These are phyloP conservation scores for Nitzschia sp. DNA, from an alignment of 108 stramenopile species.

Conservation along the genomic window DNA sequence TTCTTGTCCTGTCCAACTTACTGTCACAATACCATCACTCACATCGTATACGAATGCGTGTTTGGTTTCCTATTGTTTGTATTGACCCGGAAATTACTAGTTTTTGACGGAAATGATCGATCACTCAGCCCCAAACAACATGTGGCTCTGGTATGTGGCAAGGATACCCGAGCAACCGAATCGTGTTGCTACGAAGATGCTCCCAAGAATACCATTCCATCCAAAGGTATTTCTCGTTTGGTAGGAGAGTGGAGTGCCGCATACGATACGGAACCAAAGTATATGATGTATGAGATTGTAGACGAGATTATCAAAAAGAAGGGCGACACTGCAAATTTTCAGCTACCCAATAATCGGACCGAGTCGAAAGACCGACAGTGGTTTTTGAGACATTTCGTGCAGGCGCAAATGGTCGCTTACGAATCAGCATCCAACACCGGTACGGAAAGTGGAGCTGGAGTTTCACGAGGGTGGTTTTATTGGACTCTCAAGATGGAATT, in stretches of 20 bases:
- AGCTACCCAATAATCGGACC: conserved; percentile 29
- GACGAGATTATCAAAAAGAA: conserved; percentile 16
- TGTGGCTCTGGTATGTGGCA: conserved; percentile 53
- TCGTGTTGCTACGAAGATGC: conserved; percentile 59
- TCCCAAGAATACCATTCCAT: conserved; percentile 30
- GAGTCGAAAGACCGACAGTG: conserved; percentile 30
- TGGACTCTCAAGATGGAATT: conserved; percentile 70
- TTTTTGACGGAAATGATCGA: conserved; percentile 40
- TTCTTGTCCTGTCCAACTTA: no score
- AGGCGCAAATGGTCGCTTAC: conserved; percentile 71
- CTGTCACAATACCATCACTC: no score
- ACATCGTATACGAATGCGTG: no score
- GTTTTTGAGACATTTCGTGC: conserved; percentile 59
- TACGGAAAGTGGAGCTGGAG: conserved; percentile 2
- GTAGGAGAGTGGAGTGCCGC: conserved; percentile 69
- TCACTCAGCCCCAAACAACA: conserved; percentile 57
- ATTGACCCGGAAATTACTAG: not conserved
- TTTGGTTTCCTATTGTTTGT: not conserved
- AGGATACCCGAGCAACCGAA: conserved; percentile 29
- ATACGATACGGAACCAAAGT: conserved; percentile 42
- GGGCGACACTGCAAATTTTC: conserved; percentile 23
- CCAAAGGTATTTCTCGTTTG: conserved; percentile 49
- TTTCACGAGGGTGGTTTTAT: conserved; percentile 68
- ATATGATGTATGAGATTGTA: conserved; percentile 40
- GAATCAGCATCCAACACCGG: conserved; percentile 27